Base-by-base conservation (phyloP, 495 filamentous ascomycete species). In the Penicillium argentinense region DNA sequence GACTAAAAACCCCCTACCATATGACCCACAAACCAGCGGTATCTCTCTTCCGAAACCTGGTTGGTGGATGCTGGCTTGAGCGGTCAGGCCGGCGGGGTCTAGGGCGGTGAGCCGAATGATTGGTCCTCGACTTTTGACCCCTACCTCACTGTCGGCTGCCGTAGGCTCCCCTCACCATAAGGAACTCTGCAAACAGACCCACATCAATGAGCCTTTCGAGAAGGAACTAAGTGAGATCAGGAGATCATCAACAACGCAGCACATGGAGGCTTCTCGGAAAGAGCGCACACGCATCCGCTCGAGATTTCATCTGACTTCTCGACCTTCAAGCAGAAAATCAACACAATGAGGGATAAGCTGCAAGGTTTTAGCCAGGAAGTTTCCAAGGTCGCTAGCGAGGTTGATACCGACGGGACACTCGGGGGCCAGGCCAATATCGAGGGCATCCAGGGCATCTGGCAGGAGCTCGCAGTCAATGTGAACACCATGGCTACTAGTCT, bases 221-320 rank as follows among this genome's bases (percentile, higher is more conserved):
- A 96, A 95, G 66, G 89, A 89, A 27, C 71, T 96, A 18, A 80
- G 87, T 39, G 90, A 96, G 64, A 96, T 96, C 64, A 91, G 90
- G 89, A 85, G 59, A 95, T 96, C 47, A 86, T 93, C 52, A 91
- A 87, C 14, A 86, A 86, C 40, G 91, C 95, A 18, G 90, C 90
- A 19, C 84, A 87, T 51, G 90, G 90, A 60, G 90, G 96, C 60
- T 72, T 96, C 39, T 91, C 87, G 63, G 91, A 91, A 72, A 91
- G 95, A 62, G 91, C 95, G 44, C 79, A 87, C 16, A 88, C 96
- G 59, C 89, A 95, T 60, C 85, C 85, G 3, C 81, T 87, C 45
- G 90, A 96, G 66, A 89, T 93, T 82, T 91, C 95, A 67, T 88
- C 90, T 1, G 91, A 96, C 64, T 95, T 96, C 60, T 87, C 85